phyloP scores from a whole-genome alignment of 2,329 filamentous ascomycete genomes.

The Taxawa tesnikishii region DNA sequence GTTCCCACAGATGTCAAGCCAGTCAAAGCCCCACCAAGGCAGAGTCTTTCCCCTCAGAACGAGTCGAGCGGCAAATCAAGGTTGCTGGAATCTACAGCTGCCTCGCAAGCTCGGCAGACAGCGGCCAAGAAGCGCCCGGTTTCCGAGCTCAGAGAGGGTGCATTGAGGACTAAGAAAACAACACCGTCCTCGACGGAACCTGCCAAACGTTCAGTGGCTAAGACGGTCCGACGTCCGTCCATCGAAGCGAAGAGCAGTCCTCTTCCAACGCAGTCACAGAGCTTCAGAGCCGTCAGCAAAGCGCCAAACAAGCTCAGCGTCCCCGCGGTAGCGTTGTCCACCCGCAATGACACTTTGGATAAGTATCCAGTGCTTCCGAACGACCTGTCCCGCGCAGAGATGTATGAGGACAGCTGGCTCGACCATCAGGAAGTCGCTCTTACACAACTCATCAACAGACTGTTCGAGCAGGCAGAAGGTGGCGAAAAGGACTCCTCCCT shows the following conservation, averaged over 20 bases:
- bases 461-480: constrained; percentile 33
- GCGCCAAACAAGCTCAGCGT: not conserved
- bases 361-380: constrained; percentile 41
- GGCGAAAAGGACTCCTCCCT: constrained; percentile 8
- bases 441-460: constrained; percentile 45
- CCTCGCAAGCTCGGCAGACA: not conserved
- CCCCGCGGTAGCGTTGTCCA: not conserved
- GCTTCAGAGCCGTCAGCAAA: not conserved
- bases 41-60: too few species aligned
- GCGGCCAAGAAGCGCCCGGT: not conserved
- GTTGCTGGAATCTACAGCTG: not conserved
- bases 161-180: not conserved
- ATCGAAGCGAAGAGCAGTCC: too few species aligned
- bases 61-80: not conserved
- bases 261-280: too few species aligned
- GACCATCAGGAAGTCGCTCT: constrained; percentile 49
- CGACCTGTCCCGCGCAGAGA: constrained; percentile 40
- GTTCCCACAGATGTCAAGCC: not conserved
- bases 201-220: too few species aligned
- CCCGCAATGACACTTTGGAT: not conserved
- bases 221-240: too few species aligned
- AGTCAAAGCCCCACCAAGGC: too few species aligned
- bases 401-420: constrained; percentile 54
- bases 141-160: not conserved
- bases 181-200: too few species aligned